Evolutionary conservation across 441 rosid genomes (phyloP), one percentile per base, ranked within the genome.

Genomic region (Manihot esculenta): DNA sequence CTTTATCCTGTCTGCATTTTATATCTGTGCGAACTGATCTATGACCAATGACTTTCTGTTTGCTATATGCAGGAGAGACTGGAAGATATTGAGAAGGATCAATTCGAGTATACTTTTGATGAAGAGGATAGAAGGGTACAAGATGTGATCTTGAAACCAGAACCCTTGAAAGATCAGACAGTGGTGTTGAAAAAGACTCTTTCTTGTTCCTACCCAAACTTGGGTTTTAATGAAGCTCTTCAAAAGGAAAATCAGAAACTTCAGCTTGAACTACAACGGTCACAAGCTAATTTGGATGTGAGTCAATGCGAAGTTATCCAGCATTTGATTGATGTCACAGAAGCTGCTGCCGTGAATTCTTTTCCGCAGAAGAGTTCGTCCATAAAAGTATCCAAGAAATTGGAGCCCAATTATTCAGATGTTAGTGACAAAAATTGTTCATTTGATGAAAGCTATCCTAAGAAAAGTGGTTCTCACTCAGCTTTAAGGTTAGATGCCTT

Each of bases 111-210:
- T 74, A 94, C 93, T n/a, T 76, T 94, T 42, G 99, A 94, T 62
- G 94, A 89, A 66, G 99, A 92, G 78, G 97, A 94, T 68, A 86
- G 84, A 77, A 85, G 80, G 78, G 86, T 92, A 78, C 99, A 94
- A 74, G 85, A 83, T 80, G 83, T 89, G 60, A 89, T 94, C 49
- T 27, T 94, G 81, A 87, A 85, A 64, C 89, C 89, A 23, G 97
- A 89, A 38, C 86, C 92, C 11, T 78, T 88, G 7, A 79, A 70
- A 76, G 84, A 88, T 69, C 91, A 85, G 7, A 75, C 92, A 21
- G 41, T 80, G 0, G 81, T 89, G 72, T 76, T 94, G 78, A 87
- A 94, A 75, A 94, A 88, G 61, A 84, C 90, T 33, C 85, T 94
- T n/a, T 89, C 99, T 71, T 84, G 85, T 73, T 89, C 94, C 51